These are phyloP conservation scores for Neofusicoccum sp. DNA, from an alignment of 2,329 filamentous ascomycete genomes.

Conservation along the genomic window DNA sequence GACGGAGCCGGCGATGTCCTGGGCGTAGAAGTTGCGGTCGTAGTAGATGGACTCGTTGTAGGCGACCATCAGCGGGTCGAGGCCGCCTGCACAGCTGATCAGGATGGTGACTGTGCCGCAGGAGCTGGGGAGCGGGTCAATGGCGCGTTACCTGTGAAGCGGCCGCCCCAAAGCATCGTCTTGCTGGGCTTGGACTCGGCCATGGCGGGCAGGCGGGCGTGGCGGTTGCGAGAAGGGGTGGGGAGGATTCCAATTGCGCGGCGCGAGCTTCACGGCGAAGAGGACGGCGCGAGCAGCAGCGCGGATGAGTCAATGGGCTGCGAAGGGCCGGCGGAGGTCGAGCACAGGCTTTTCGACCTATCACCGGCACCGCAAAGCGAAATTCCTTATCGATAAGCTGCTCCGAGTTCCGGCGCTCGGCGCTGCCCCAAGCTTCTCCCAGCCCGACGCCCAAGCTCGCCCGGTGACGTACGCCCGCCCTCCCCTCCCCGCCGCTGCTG, in stretches of 20 bases:
- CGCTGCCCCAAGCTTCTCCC: not conserved
- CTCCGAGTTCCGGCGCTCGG: not conserved
- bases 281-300: not conserved
- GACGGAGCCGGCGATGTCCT: slow-evolving; percentile 78
- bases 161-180: slow-evolving; percentile 61
- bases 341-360: slow-evolving; percentile 11
- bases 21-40: slow-evolving; percentile 73
- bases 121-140: not conserved
- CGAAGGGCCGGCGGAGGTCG: not conserved
- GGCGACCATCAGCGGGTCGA: slow-evolving; percentile 81
- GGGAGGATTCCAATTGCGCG: not conserved
- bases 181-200: slow-evolving; percentile 29
- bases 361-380: slow-evolving; percentile 13
- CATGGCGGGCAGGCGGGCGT: not conserved
- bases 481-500: not conserved
- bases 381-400: slow-evolving; percentile 6
- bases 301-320: slow-evolving; percentile 4
- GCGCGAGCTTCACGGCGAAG: not conserved
- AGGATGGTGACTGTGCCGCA: not conserved
- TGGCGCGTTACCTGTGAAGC: slow-evolving; percentile 53
- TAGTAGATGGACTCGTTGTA: slow-evolving; percentile 82
- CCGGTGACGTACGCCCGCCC: not conserved
- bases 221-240: not conserved
- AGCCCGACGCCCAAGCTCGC: not conserved
- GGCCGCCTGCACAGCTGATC: slow-evolving; percentile 57